These are phyloP conservation scores for Trichoderma reesei DNA, from an alignment of 495 filamentous ascomycete species.

Conservation along the genomic window DNA sequence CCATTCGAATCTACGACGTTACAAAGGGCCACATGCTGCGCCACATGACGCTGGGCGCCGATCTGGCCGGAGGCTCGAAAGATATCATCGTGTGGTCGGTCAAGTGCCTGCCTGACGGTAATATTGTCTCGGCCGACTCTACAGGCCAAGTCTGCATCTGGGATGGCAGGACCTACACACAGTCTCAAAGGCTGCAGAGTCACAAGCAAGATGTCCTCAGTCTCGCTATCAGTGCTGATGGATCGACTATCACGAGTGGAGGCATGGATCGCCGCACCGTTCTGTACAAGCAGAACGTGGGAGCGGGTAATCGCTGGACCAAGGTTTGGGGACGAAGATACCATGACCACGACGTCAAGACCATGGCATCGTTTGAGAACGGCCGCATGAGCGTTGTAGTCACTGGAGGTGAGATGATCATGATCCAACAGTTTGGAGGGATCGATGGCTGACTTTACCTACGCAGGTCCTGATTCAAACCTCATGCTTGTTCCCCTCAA, in stretches of 20 bases:
- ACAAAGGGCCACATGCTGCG: constrained; percentile 62
- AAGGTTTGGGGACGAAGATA: constrained; percentile 74
- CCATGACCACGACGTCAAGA: constrained; percentile 89
- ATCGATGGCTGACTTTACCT: background rate
- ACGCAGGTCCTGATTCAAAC: constrained; percentile 51
- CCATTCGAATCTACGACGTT: constrained; percentile 81
- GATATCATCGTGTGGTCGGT: constrained; percentile 89
- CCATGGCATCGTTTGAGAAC: constrained; percentile 83
- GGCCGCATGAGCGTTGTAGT: constrained; percentile 75
- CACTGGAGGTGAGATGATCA: constrained; percentile 72
- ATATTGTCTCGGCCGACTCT: constrained; percentile 90
- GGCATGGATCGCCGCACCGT: constrained; percentile 85
- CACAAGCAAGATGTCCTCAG: constrained; percentile 88
- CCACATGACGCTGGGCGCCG: constrained; percentile 76
- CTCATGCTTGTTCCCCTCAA: constrained; percentile 73
- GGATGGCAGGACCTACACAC: constrained; percentile 83
- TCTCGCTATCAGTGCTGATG: constrained; percentile 68
- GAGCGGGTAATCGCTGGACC: constrained; percentile 59
- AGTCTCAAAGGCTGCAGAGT: constrained; percentile 71
- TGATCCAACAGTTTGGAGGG: background rate
- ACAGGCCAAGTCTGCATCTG: constrained; percentile 87
- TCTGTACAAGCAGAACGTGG: constrained; percentile 57
- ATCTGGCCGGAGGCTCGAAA: constrained; percentile 62
- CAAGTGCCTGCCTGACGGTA: constrained; percentile 73
- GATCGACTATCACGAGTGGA: constrained; percentile 76